Conservation (phyloP, 2,329 filamentous ascomycete species). For the Aureobasidium sp. region DNA sequence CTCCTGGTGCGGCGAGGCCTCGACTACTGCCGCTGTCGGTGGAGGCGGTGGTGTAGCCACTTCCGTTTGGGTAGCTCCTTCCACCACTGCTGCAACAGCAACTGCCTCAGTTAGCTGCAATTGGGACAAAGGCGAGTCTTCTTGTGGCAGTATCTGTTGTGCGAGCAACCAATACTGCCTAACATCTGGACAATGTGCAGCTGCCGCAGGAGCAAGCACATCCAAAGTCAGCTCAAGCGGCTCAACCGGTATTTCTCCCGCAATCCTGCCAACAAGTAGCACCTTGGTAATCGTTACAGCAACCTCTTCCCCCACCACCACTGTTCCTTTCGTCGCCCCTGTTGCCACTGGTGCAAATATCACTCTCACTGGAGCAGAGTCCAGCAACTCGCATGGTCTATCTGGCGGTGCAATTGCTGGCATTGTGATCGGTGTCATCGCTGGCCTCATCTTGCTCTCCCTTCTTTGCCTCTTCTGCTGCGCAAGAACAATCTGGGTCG, state of each 20-base stretch:
- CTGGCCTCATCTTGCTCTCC: slow-evolving; percentile 59
- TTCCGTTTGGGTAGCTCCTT: slow-evolving; percentile 18
- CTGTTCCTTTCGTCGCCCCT: slow-evolving; percentile 44
- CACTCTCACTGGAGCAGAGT: slow-evolving; percentile 31
- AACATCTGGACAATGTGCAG: slow-evolving; percentile 50
- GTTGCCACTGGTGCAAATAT: slow-evolving; percentile 48
- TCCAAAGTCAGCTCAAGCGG: background rate
- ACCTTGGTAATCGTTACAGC: slow-evolving; percentile 48
- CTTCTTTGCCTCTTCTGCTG: slow-evolving; percentile 70
- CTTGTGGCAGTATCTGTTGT: slow-evolving; percentile 66
- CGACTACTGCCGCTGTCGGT: slow-evolving; percentile 20
- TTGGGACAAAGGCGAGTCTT: slow-evolving; percentile 43
- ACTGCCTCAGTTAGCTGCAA: slow-evolving; percentile 37
- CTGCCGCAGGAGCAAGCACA: slow-evolving; percentile 40
- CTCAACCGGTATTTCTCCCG: slow-evolving; percentile 41
- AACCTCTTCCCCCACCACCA: slow-evolving; percentile 40
- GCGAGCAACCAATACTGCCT: slow-evolving; percentile 62
- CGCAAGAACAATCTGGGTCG: slow-evolving; percentile 48
- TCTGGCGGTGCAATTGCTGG: slow-evolving; percentile 71
- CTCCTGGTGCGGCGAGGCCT: slow-evolving; percentile 31
- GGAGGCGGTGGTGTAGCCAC: slow-evolving; percentile 21
- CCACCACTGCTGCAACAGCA: slow-evolving; percentile 20
- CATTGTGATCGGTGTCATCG: slow-evolving; percentile 68
- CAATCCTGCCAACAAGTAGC: slow-evolving; percentile 45
- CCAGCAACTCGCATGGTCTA: slow-evolving; percentile 36